A percentile compares a stretch with the other conserved stretches of the same genome.
phyloP scores from a whole-genome alignment of 192 early-diverging fungal species.

The Linnemannia exigua region DNA sequence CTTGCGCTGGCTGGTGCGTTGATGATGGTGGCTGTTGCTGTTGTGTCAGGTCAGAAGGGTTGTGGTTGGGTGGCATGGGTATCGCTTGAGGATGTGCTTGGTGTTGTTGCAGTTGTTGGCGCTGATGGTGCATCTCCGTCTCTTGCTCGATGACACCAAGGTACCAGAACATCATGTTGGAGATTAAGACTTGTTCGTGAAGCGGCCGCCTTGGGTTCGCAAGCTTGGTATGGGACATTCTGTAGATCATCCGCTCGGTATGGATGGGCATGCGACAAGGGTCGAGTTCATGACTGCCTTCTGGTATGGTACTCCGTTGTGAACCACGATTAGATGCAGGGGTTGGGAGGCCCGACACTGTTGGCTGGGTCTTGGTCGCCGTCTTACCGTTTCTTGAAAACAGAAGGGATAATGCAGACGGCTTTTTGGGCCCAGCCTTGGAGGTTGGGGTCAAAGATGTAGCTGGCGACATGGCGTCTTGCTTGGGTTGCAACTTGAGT shows the following conservation, averaged over 20 bases:
- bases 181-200: constrained; percentile 80
- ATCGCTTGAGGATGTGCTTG: constrained; percentile 18
- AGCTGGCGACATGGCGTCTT: not conserved
- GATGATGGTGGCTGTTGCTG: constrained; percentile 15
- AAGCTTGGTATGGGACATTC: constrained; percentile 78
- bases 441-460: not conserved
- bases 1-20: not conserved
- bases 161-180: constrained; percentile 90
- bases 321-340: not conserved
- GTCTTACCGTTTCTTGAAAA: constrained; percentile 54
- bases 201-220: constrained; percentile 81
- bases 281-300: constrained; percentile 62
- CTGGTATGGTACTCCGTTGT: not conserved
- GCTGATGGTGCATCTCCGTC: constrained; percentile 21
- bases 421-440: constrained; percentile 20
- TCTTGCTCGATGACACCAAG: constrained; percentile 74
- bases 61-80: not conserved
- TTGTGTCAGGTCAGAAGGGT: not conserved
- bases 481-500: not conserved
- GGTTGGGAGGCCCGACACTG: not conserved
- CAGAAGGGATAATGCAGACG: constrained; percentile 40
- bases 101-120: constrained; percentile 50
- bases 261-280: constrained; percentile 76
- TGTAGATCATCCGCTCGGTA: constrained; percentile 82
- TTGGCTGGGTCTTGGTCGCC: constrained; percentile 34